Base-by-base conservation (phyloP, 2,329 filamentous ascomycete species). In the Microsporum audouinii region DNA sequence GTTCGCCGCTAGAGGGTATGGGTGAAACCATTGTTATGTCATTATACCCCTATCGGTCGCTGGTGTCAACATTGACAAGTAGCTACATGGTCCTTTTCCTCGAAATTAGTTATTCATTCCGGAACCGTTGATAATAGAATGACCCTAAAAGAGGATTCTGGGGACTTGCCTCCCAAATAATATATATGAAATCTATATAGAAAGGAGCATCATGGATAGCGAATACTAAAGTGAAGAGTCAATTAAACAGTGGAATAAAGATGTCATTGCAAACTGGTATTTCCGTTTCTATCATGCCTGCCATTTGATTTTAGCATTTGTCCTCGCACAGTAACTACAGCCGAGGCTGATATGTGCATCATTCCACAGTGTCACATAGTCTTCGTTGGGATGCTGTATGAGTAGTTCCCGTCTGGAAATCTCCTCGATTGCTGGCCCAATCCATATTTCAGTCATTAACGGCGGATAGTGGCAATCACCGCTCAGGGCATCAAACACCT, bases 361-460 rank as follows among this genome's bases (percentile, higher is more conserved):
- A 57, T 72, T 67, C 69, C 70, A 71, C 49, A 71, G 65, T 64
- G 68, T 67, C 23, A 74, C 67, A 61, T 59, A 64, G 38, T 66
- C 66, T 59, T 74, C 72, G 60, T 69, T 66, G 57, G 68, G 65
- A 64, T 77, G 75, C 12, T 68, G 71, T 36, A 55, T 55, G 31
- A 68, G 59, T 8, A 69, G 68, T 23, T 65, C 61, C 55, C 73
- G 66, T 14, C 62, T 63, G 1, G 39, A 63, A 61, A 76, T 61
- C 58, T 75, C 73, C 33, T 66, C 63, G 8, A 63, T 66, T 5
- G 71, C 74, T 51, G 70, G 70, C 63, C 72, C 69, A 61, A 75
- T 74, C 74, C 74, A 77, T 53, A 76, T 70, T 59, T 76, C 73
- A 39, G 70, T 65, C 14, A 74, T 64, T 2, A 62, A 47, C 8